Base-by-base conservation (phyloP, 495 filamentous ascomycete species). In the Aspergillus indologenus region DNA sequence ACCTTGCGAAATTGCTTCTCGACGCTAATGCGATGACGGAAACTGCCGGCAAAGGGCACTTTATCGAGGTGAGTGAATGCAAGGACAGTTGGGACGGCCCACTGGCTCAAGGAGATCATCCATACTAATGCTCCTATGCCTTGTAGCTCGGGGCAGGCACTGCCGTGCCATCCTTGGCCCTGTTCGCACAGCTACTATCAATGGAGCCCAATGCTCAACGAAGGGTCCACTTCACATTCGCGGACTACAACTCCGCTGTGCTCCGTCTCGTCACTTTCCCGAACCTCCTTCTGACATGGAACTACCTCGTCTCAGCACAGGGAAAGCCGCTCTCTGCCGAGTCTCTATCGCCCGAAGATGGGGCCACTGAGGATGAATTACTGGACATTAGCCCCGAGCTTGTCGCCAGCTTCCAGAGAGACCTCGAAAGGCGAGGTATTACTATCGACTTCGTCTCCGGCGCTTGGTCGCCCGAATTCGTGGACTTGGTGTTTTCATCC, bases 221-320 rank as follows among this genome's bases (percentile, higher is more conserved):
- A 40, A 75, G 63, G 54, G 68, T 87, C 1, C 80, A 83, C 58
- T 83, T 96, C 59, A 85, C 85, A 5, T 79, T 98, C 31, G 86
- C 90, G 18, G 94, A 98, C 74, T 98, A 96, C 71, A 98, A 98
- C 67, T 80, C 84, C 19, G 80, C 83, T 9, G 94, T 98, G 14
- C 81, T 98, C 47, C 84, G 87, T 45, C 84, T 96, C 14, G 90
- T 95, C 56, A 96, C 91, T 1, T 69, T 97, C 20, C 92, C 94
- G 20, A 98, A 98, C 70, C 72, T 97, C 6, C 68, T 98, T 18
- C 75, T 98, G 45, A 85, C 87, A 0, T 98, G 90, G 89, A 85
- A 86, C 22, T 54, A 67, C 34, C 61, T 61, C 51, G 60, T 63
- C 51, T 68, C 64, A 5, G 65, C 53, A 44, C 53, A 57, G 57